These are phyloP conservation scores for Penicillium dipodomyicola DNA, from an alignment of 495 filamentous ascomycete species.

Conservation along the genomic window DNA sequence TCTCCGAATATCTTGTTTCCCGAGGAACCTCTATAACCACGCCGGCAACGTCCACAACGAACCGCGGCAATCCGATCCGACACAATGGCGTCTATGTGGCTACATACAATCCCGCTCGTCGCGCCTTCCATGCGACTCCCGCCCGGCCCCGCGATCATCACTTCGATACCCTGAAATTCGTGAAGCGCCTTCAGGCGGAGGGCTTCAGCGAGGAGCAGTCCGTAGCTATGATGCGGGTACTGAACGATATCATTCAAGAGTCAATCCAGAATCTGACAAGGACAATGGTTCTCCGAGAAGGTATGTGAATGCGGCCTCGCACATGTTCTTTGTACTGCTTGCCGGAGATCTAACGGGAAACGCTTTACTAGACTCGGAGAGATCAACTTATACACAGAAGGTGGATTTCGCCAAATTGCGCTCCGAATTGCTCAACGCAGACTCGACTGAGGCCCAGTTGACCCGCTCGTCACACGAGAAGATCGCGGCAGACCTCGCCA, in stretches of 20 bases:
- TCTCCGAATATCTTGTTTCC: constrained; percentile 22
- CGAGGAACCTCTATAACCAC: constrained; percentile 20
- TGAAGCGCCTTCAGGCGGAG: constrained; percentile 82
- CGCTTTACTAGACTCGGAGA: constrained; percentile 46
- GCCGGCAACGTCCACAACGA: constrained; percentile 17
- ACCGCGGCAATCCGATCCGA: constrained; percentile 35
- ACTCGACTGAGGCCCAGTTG: constrained; percentile 83
- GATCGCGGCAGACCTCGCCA: constrained; percentile 89
- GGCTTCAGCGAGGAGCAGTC: constrained; percentile 95
- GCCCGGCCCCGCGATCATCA: constrained; percentile 74
- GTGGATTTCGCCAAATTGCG: constrained; percentile 99
- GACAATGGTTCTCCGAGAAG: constrained; percentile 98
- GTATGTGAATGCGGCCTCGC: constrained; percentile 23
- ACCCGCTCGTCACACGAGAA: constrained; percentile 90
- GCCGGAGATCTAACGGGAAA: background rate
- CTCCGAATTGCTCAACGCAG: constrained; percentile 85
- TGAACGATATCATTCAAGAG: constrained; percentile 96
- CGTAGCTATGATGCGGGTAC: constrained; percentile 94
- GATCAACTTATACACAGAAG: constrained; percentile 93
- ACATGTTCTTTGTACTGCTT: background rate
- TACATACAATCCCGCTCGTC: constrained; percentile 41
- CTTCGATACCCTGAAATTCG: constrained; percentile 97
- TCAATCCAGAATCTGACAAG: constrained; percentile 97
- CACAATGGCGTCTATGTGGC: constrained; percentile 51
- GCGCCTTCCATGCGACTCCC: constrained; percentile 68